Percentiles rank a stretch among this genome's conserved stretches.
Evolutionary conservation across 352 stramenopile genomes (phyloP).

Genomic region (Thraustotheca clavata): DNA sequence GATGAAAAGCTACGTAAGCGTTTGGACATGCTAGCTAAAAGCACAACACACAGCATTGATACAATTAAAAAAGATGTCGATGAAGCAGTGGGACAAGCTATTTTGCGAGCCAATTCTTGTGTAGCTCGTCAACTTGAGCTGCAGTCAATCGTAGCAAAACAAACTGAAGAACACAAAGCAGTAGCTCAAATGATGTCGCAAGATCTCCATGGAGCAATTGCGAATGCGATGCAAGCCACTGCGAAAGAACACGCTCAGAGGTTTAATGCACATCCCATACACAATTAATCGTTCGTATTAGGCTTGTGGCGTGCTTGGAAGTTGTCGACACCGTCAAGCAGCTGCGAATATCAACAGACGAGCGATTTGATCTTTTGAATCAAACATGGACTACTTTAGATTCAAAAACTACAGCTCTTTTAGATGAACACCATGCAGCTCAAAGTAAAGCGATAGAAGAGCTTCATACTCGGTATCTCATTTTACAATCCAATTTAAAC

Average conservation of each 20-base stretch:
- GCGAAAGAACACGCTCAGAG: background rate
- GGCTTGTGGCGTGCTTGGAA: background rate
- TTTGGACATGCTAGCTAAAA: slow-evolving; percentile 37
- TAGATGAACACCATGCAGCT: background rate
- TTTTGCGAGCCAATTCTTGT: background rate
- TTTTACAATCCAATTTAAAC: background rate
- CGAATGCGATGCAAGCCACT: background rate
- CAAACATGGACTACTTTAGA: background rate
- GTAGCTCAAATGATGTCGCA: background rate
- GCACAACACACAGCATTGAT: slow-evolving; percentile 30
- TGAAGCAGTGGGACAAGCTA: background rate
- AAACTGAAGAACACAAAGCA: background rate
- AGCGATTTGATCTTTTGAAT: background rate
- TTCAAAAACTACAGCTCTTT: background rate
- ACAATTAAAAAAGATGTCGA: slow-evolving; percentile 26
- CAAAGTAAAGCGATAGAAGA: background rate
- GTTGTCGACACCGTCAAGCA: background rate
- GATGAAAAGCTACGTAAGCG: slow-evolving; percentile 43
- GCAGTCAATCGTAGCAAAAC: background rate
- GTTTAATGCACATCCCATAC: background rate
- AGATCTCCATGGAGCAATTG: background rate
- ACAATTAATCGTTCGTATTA: background rate
- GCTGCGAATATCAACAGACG: slow-evolving; percentile 5
- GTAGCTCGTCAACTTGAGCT: slow-evolving; percentile 10
- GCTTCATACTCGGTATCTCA: background rate